These are phyloP conservation scores for Malassezia brasiliensis DNA, from an alignment of 1,284 basidiomycete species.

Conservation along the genomic window DNA sequence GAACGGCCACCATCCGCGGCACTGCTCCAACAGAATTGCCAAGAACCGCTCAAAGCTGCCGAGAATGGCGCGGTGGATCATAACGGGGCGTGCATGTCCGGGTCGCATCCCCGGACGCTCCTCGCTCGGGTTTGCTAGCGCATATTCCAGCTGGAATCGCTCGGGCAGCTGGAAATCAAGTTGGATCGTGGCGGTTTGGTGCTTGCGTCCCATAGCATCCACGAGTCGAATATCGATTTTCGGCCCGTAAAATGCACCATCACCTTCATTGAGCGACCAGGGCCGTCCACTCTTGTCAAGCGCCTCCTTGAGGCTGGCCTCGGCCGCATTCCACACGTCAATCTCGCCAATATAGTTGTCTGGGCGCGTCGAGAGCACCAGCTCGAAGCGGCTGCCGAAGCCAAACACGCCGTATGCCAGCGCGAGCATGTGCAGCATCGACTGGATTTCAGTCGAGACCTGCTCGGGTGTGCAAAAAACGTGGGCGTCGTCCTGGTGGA, in stretches of 20 bases:
- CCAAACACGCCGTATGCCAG: constrained; percentile 42
- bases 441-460: constrained; percentile 30
- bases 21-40: constrained; percentile 43
- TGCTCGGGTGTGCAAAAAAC: constrained; percentile 42
- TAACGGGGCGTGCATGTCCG: constrained; percentile 26
- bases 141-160: constrained; percentile 37
- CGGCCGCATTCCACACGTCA: constrained; percentile 38
- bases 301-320: constrained; percentile 26
- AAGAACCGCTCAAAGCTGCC: constrained; percentile 46
- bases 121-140: constrained; percentile 7
- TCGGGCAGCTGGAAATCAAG: constrained; percentile 46
- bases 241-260: constrained; percentile 47
- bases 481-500: constrained; percentile 47
- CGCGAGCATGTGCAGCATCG: constrained; percentile 44
- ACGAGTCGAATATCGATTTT: constrained; percentile 47
- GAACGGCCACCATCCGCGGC: constrained; percentile 42
- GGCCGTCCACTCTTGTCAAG: constrained; percentile 25
- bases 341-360: constrained; percentile 28
- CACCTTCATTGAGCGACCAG: constrained; percentile 40
- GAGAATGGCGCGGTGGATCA: constrained; percentile 47
- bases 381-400: constrained; percentile 32
- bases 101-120: neutral
- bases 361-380: constrained; percentile 44
- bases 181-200: constrained; percentile 47
- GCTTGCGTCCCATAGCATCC: constrained; percentile 34